Evolutionary conservation across 2,329 filamentous ascomycete genomes (phyloP), one percentile per base, ranked within the genome.

Genomic region (Talaromyces pinophilus): DNA sequence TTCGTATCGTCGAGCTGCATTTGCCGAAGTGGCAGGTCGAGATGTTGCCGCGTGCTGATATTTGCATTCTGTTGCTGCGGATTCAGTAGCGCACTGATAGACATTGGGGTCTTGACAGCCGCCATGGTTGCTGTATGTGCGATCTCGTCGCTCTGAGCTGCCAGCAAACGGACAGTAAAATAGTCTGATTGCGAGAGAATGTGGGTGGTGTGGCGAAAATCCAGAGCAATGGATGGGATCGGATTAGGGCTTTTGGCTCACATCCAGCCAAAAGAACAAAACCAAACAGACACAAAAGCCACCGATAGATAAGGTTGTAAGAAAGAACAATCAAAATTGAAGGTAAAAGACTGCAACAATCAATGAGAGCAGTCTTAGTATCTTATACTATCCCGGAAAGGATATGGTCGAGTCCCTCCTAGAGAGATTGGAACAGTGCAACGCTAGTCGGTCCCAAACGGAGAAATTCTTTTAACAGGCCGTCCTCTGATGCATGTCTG

Each of bases 1-100:
- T 64, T 19, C 15, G n/a, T 35, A n/a, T 59, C 62, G 30, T 59
- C 62, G 52, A 59, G 15, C 46, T 59, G 62, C 62, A 64, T 50
- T 59, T 64, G 52, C n/a, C 42, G 50, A 46, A 64, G 62, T 75
- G 77, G 33, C 72, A 67, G 19, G 72, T 64, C 67, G 72, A 76
- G 62, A 72, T 70, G 59, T 72, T 72, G 44, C 72, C 70, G 40
- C 74, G 44, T 62, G 68, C 67, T 38, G n/a, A 44, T 25, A 28
- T 54, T 54, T 55, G 54, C 28, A 35, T 63, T 44, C 22, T 65
- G 63, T 48, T 67, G 65, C 62, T 57, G 65, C 28, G 65, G 65
- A 38, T 67, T 67, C 65, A 67, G 48, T n/a, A 67, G 28, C 46
- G 65, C 65, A 59, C 65, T 67, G 38, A 67, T 67, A 33, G 65